Conservation (phyloP, 345 rosid genomes). For the Acer negundo region DNA sequence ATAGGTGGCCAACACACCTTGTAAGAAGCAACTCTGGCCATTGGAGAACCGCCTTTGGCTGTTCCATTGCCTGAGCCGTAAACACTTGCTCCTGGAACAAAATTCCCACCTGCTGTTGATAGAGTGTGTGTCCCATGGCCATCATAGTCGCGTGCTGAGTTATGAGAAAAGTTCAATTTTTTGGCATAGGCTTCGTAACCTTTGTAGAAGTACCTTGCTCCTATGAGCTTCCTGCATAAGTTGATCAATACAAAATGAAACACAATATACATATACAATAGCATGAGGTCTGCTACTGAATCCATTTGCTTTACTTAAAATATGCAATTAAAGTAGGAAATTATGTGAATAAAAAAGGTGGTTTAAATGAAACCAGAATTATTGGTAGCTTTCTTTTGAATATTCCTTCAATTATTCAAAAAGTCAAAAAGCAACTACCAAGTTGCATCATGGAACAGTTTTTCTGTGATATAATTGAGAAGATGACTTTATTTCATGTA, state of each 20-base stretch:
- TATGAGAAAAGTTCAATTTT: background rate
- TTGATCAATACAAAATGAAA: background rate
- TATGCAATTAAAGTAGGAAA: no score
- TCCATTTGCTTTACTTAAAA: no score
- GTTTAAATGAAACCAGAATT: background rate
- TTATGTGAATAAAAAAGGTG: no score
- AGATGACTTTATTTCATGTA: background rate
- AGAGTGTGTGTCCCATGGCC: constrained; percentile 68
- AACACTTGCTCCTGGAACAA: constrained; percentile 35
- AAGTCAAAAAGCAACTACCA: background rate
- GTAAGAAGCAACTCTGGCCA: constrained; percentile 59
- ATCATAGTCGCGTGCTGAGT: constrained; percentile 33
- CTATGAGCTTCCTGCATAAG: constrained; percentile 58
- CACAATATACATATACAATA: no score
- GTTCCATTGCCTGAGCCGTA: constrained; percentile 40
- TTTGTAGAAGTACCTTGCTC: constrained; percentile 52
- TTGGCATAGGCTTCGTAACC: constrained; percentile 29
- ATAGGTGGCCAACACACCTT: constrained; percentile 52
- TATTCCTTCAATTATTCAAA: background rate
- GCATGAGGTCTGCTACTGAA: background rate
- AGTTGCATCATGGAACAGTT: background rate
- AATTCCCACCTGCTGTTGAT: constrained; percentile 49
- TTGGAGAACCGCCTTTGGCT: constrained; percentile 59
- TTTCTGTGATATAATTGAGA: background rate
- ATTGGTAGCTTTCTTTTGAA: background rate